A percentile compares a stretch with the other conserved stretches of the same genome.
phyloP scores from a whole-genome alignment of 225 moss, liverwort and hornwort species.

The Physcomitrellopsis africana region DNA sequence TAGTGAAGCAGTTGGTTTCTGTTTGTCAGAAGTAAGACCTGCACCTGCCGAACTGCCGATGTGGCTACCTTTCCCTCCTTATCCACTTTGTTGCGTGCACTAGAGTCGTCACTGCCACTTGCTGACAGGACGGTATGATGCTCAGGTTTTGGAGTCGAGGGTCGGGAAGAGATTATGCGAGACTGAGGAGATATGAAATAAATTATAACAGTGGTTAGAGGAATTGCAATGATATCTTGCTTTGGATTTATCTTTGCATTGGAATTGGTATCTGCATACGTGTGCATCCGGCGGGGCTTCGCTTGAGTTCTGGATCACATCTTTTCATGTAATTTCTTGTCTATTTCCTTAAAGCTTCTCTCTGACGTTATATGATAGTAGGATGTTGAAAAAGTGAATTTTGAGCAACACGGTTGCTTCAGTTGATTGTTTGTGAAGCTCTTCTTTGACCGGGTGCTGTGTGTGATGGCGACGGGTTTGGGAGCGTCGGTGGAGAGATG shows the following conservation, averaged over 20 bases:
- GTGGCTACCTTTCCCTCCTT: constrained; percentile 21
- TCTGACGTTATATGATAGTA: background rate
- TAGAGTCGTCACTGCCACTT: background rate
- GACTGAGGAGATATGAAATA: background rate
- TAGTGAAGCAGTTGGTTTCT: background rate
- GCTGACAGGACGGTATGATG: background rate
- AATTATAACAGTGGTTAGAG: background rate
- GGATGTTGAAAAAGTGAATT: constrained; percentile 1
- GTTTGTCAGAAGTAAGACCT: background rate
- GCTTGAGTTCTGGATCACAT: constrained; percentile 34
- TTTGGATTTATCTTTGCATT: background rate
- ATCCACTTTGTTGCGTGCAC: constrained; percentile 33
- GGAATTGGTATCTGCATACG: background rate
- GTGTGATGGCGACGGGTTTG: constrained; percentile 2
- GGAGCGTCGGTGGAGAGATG: background rate
- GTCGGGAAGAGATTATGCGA: background rate
- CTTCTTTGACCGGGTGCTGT: background rate
- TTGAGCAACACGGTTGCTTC: too few relatives aligned
- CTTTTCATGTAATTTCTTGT: constrained; percentile 5
- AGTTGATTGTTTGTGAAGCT: background rate
- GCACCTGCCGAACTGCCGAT: background rate
- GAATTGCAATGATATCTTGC: background rate
- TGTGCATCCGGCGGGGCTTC: background rate
- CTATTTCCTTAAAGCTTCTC: background rate
- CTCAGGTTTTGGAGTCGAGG: background rate